phyloP scores from a whole-genome alignment of 768 basidiomycete species.

The Kwoniella shandongensis region DNA sequence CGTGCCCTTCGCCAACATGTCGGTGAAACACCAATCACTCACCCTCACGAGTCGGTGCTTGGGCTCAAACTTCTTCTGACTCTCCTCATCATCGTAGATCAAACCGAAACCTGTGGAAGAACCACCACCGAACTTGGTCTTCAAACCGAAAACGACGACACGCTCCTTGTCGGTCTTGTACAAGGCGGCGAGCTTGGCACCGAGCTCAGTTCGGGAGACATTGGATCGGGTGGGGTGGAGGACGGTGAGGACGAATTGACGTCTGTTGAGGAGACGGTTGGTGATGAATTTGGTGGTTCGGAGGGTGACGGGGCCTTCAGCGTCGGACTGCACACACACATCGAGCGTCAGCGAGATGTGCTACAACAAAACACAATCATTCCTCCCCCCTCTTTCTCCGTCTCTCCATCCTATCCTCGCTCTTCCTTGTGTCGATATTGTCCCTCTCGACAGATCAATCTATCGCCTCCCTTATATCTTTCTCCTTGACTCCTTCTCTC shows the following conservation, averaged over 20 bases:
- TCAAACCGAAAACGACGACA: constrained; percentile 89
- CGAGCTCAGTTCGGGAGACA: constrained; percentile 85
- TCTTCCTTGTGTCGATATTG: background rate
- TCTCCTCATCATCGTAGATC: constrained; percentile 93
- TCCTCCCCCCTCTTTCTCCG: background rate
- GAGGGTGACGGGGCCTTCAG: constrained; percentile 77
- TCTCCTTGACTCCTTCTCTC: background rate
- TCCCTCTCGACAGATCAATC: background rate
- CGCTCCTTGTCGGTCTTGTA: constrained; percentile 92
- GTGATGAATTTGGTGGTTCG: constrained; percentile 99
- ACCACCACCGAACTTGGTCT: constrained; percentile 96
- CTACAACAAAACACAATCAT: background rate
- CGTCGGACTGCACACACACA: constrained; percentile 37
- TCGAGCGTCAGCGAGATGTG: background rate
- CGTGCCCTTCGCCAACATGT: no score
- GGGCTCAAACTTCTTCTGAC: constrained; percentile 97
- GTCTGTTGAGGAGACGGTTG: constrained; percentile 92
- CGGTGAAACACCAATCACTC: no score
- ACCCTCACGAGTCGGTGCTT: constrained; percentile 92
- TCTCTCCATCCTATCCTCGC: background rate
- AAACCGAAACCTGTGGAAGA: constrained; percentile 93
- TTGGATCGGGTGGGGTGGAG: constrained; percentile 89
- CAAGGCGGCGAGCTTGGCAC: constrained; percentile 83
- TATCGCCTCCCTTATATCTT: background rate
- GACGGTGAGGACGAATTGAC: constrained; percentile 79